Base-by-base conservation (phyloP, 1,139 yeast genomes). In the Starmera stellimalicola region DNA sequence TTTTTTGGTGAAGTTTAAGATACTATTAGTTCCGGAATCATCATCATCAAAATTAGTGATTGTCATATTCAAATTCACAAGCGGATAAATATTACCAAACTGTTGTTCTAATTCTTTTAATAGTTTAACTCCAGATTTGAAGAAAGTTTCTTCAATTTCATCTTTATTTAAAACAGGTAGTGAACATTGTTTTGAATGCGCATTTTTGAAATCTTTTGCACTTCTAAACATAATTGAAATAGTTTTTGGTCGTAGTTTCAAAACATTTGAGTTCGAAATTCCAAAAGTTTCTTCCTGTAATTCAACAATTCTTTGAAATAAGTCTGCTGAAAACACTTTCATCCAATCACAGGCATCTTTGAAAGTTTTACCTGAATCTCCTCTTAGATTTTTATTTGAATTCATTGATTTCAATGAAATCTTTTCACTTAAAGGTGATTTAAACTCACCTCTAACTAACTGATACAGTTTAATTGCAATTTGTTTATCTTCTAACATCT, bases 391-490 rank as follows among this genome's bases (percentile, higher is more conserved):
- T 51, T 91, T 91, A 33, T 80, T 74, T 0, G 96, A 80, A 60
- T 77, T 76, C 97, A 91, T 87, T 2, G 94, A 79, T 50, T 87
- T 85, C 16, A 83, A 68, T 26, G 77, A 75, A 0, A 77, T 70
- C 36, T 80, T 62, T 15, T 71, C 63, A 11, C 68, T 63, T 8
- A 91, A 59, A 28, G 75, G 77, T 18, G 63, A 63, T 24, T 59
- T 48, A 38, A 65, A 65, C 15, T 65, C 54, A 1, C 97, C 98
- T 26, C 87, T 61, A 0, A 79, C 78, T 22, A 87, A 56, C 16
- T 71, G 60, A 51, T 64, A 77, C 3, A 85, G 49, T 35, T 65
- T 68, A 7, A 51, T 49, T 0, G 78, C 76, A 17, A 76, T 48
- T 9, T 57, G 57, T 2, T 47, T 49, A 35, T 74, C 77, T 8